phyloP scores from a whole-genome alignment of 2,329 filamentous ascomycete genomes.

The Monosporascus ibericus region DNA sequence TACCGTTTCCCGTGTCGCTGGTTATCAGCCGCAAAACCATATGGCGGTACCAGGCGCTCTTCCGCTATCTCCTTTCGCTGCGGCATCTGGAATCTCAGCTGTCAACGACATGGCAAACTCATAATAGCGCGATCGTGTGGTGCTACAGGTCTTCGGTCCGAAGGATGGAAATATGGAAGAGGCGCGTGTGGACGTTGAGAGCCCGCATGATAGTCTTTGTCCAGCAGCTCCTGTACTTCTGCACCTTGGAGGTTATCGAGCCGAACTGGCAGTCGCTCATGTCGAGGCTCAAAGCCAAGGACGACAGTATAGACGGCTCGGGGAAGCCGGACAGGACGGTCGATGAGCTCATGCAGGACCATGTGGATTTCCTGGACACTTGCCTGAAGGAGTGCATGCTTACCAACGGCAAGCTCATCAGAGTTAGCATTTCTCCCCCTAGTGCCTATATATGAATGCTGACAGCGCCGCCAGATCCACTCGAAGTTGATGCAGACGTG shows the following conservation, averaged over 20 bases:
- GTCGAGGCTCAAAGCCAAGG: slow-evolving; percentile 67
- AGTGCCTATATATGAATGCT: slow-evolving; percentile 4
- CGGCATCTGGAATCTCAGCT: slow-evolving; percentile 85
- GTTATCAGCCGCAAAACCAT: slow-evolving; percentile 95
- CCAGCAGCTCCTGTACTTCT: slow-evolving; percentile 94
- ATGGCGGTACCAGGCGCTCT: slow-evolving; percentile 93
- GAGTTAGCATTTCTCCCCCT: slow-evolving; percentile 48
- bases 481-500: slow-evolving; percentile 96
- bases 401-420: slow-evolving; percentile 88
- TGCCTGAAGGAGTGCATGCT: slow-evolving; percentile 99
- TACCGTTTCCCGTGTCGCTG: slow-evolving; percentile 91
- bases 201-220: slow-evolving; percentile 96
- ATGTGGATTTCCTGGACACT: slow-evolving; percentile 95
- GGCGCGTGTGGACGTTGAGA: slow-evolving; percentile 82
- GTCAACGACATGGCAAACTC: slow-evolving; percentile 82
- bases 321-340: slow-evolving; percentile 61
- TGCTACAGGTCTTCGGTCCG: slow-evolving; percentile 68
- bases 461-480: slow-evolving; percentile 63
- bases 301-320: slow-evolving; percentile 37
- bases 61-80: slow-evolving; percentile 85
- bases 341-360: slow-evolving; percentile 97
- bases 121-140: slow-evolving; percentile 78
- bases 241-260: slow-evolving; percentile 93
- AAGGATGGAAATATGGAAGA: slow-evolving; percentile 84
- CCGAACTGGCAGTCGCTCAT: slow-evolving; percentile 95